A percentile compares a stretch with the other conserved stretches of the same genome.
Evolutionary conservation across 257 asterid species (phyloP).

Genomic region (Voacanga thouarsii): DNA sequence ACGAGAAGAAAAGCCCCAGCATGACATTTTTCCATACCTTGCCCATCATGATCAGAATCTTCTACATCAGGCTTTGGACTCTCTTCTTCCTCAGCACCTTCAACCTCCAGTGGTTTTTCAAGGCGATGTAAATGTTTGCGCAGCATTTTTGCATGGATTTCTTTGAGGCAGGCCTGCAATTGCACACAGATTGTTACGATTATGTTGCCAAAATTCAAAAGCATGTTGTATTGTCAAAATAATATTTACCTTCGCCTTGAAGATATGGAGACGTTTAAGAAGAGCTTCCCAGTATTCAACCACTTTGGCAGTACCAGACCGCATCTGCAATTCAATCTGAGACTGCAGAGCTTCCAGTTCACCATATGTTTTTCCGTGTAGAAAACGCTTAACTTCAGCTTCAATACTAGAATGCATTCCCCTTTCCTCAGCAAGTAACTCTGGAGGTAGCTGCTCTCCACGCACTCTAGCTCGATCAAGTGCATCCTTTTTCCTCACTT

Average conservation of each 20-base stretch:
- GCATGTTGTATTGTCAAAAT: background rate
- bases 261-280: slow-evolving; percentile 79
- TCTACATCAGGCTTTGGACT: slow-evolving; percentile 36
- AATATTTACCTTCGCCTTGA: slow-evolving; percentile 74
- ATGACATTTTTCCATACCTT: slow-evolving; percentile 29
- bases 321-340: slow-evolving; percentile 83
- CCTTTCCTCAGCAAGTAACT: slow-evolving; percentile 80
- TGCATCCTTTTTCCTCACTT: slow-evolving; percentile 78
- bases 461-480: slow-evolving; percentile 93
- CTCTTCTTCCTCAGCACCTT: slow-evolving; percentile 27
- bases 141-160: slow-evolving; percentile 81
- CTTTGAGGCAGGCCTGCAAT: slow-evolving; percentile 79
- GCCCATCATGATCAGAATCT: slow-evolving; percentile 39
- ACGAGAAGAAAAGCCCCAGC: slow-evolving; percentile 12
- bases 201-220: background rate
- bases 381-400: slow-evolving; percentile 65
- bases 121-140: slow-evolving; percentile 66
- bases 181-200: slow-evolving; percentile 18
- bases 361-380: slow-evolving; percentile 62
- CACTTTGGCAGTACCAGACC: slow-evolving; percentile 85
- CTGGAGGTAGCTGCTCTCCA: slow-evolving; percentile 77
- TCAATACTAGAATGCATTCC: slow-evolving; percentile 82
- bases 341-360: slow-evolving; percentile 63
- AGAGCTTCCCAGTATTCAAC: slow-evolving; percentile 96
- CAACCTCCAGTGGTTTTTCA: slow-evolving; percentile 48